Base-by-base conservation (phyloP, 345 rosid genomes). In the Eucalyptus regnans region DNA sequence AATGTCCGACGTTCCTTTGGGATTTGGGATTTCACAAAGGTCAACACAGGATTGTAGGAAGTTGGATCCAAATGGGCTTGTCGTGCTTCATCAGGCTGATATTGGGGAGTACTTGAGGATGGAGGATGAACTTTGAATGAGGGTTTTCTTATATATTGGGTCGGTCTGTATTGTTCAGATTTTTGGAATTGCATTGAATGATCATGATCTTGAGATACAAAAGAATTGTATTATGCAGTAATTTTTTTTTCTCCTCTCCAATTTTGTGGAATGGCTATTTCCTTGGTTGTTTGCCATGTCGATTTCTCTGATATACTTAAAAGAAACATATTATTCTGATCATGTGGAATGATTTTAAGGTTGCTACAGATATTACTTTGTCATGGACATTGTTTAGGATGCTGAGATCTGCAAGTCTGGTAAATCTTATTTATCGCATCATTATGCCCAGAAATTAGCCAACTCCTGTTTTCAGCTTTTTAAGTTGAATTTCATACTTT, bases 21-120 rank as follows among this genome's bases (percentile, higher is more conserved):
- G 98, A 91, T 96, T 97, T 92, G 98, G 98, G 1, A 90, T 95
- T 60, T 97, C 98, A 2, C 96, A 98, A 1, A 96, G 93, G 92
- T 95, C 97, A 48, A 96, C 97, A 0, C 97, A 95, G 91, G 98
- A 97, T 88, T 97, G 98, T 68, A 91, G 97, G 94, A 97, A 96
- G 91, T 89, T 96, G 91, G 99, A 96, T 71, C 98, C 98, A 1
- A 95, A 96, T 91, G 97, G 94, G 86, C 96, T 95, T 60, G 98
- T 96, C 50, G 98, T 96, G 90, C 94, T 96, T 90, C 98, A 96
- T 64, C 98, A 95, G 76, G 94, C 95, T 33, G 99, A 97, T 95
- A 93, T 96, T 87, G 98, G 98, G 12, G 98, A 94, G 93, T 96
- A 96, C 92, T 91, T 96, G 95, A 95, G 99, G 89, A 96, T 94